Percentiles rank a stretch among this genome's conserved stretches.
Evolutionary conservation across 805 yeast genomes (phyloP).

Genomic region (Saccharomycopsis sp.): DNA sequence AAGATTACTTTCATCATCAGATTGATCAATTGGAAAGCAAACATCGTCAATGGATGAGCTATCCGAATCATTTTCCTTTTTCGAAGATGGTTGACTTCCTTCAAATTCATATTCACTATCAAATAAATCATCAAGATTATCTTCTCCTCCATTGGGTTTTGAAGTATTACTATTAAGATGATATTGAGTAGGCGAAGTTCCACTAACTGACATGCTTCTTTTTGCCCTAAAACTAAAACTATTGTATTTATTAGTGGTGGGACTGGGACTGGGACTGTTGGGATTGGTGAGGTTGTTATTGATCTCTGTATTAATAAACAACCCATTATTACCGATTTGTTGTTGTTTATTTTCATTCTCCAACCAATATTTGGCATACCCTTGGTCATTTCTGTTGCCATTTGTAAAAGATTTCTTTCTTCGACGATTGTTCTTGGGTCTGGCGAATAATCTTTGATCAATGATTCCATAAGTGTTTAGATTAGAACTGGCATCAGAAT

Average conservation of each 20-base stretch:
- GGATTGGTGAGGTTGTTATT: neutral
- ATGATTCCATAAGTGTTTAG: slow-evolving; percentile 6
- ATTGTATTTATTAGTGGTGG: slow-evolving; percentile 1
- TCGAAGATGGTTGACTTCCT: slow-evolving; percentile 11
- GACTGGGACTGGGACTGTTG: neutral
- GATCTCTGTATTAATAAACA: no score
- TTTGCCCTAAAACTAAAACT: slow-evolving; percentile 11
- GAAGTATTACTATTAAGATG: neutral
- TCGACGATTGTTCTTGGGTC: neutral
- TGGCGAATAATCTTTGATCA: slow-evolving; percentile 10
- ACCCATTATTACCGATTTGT: no score
- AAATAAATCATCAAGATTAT: slow-evolving; percentile 13
- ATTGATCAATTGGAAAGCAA: slow-evolving; percentile 70
- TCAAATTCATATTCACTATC: slow-evolving; percentile 16
- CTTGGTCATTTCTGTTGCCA: neutral
- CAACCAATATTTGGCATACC: neutral
- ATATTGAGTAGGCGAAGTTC: neutral
- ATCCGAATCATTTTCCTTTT: slow-evolving; percentile 22
- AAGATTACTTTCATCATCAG: slow-evolving; percentile 22
- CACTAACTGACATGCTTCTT: slow-evolving; percentile 3
- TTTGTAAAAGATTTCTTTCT: neutral
- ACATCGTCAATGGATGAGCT: slow-evolving; percentile 83
- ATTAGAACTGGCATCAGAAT: no score
- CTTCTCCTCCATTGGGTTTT: neutral
- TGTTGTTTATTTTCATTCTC: no score